Evolutionary conservation across 1,284 basidiomycete species (phyloP).

Genomic region (Microbotryomycetes sp.): DNA sequence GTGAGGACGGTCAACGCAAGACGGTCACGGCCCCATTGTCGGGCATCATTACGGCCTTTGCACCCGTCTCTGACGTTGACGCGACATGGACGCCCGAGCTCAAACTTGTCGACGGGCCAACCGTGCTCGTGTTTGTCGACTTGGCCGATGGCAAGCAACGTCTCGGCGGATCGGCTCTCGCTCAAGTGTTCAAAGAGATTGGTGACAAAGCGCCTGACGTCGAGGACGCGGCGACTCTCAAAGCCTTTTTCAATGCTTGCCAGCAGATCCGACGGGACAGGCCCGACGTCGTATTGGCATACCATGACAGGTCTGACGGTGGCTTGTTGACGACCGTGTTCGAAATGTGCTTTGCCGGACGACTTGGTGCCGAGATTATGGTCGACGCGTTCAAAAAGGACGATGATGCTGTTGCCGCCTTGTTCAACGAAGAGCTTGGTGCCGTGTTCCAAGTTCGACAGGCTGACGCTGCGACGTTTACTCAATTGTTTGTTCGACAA

Average conservation of each 20-base stretch:
- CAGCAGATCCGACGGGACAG: constrained; percentile 57
- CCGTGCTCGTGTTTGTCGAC: constrained; percentile 81
- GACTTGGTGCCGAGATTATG: constrained; percentile 64
- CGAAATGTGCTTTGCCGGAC: constrained; percentile 96
- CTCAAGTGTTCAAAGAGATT: constrained; percentile 90
- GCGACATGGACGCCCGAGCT: constrained; percentile 91
- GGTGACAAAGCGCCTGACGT: constrained; percentile 85
- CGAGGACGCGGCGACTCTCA: constrained; percentile 64
- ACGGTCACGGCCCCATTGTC: constrained; percentile 88
- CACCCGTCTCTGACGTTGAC: constrained; percentile 69
- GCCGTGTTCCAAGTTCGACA: constrained; percentile 79
- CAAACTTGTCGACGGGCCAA: constrained; percentile 55
- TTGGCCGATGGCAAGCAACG: constrained; percentile 75
- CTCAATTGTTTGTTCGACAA: constrained; percentile 54
- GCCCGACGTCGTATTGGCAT: constrained; percentile 71
- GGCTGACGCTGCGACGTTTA: constrained; percentile 49
- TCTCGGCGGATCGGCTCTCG: constrained; percentile 87
- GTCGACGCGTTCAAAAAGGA: constrained; percentile 49
- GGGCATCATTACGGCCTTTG: constrained; percentile 90
- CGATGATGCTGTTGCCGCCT: constrained; percentile 55
- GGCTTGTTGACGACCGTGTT: constrained; percentile 82
- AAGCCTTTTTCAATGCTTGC: constrained; percentile 72
- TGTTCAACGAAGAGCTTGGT: constrained; percentile 97
- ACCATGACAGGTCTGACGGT: constrained; percentile 97
- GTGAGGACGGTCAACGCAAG: constrained; percentile 54